These are phyloP conservation scores for Globisporangium orthogonon DNA, from an alignment of 352 stramenopile genomes.

Conservation along the genomic window DNA sequence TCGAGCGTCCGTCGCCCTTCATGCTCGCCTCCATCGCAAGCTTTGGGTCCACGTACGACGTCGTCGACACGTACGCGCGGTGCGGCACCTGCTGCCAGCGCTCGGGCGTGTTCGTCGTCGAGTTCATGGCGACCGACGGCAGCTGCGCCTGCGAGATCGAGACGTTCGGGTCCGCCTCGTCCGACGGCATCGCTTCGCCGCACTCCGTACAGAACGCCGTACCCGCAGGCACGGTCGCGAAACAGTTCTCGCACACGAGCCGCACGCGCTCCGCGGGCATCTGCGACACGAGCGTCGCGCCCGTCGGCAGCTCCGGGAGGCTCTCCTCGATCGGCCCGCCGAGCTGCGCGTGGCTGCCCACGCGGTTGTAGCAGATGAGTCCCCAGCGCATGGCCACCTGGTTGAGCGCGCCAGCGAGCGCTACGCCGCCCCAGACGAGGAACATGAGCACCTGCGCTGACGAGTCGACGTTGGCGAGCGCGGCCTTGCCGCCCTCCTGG, in stretches of 20 bases:
- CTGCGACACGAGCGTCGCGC: conserved; percentile 56
- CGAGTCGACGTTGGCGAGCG: conserved; percentile 41
- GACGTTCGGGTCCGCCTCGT: conserved; percentile 68
- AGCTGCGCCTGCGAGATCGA: conserved; percentile 87
- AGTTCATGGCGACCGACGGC: conserved; percentile 80
- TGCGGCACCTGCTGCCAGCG: conserved; percentile 82
- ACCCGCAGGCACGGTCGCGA: conserved; percentile 71
- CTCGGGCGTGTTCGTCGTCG: conserved; percentile 62
- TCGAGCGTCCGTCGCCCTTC: conserved; percentile 73
- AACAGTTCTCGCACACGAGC: conserved; percentile 87
- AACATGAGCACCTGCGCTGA: conserved; percentile 72
- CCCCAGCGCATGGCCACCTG: conserved; percentile 85
- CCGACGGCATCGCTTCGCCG: conserved; percentile 76
- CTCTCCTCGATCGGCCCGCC: conserved; percentile 58
- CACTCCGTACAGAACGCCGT: conserved; percentile 88
- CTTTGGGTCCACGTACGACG: conserved; percentile 86
- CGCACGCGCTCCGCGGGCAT: conserved; percentile 53
- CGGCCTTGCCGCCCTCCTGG: conserved; percentile 45
- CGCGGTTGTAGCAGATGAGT: conserved; percentile 86
- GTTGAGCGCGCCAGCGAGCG: conserved; percentile 60
- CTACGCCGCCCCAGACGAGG: conserved; percentile 62
- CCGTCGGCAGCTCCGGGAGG: conserved; percentile 65
- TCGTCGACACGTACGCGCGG: conserved; percentile 82
- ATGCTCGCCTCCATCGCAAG: conserved; percentile 63
- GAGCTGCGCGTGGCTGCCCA: conserved; percentile 63